Evolutionary conservation across 2,329 filamentous ascomycete species (phyloP).

Genomic region (Didymella sp.): DNA sequence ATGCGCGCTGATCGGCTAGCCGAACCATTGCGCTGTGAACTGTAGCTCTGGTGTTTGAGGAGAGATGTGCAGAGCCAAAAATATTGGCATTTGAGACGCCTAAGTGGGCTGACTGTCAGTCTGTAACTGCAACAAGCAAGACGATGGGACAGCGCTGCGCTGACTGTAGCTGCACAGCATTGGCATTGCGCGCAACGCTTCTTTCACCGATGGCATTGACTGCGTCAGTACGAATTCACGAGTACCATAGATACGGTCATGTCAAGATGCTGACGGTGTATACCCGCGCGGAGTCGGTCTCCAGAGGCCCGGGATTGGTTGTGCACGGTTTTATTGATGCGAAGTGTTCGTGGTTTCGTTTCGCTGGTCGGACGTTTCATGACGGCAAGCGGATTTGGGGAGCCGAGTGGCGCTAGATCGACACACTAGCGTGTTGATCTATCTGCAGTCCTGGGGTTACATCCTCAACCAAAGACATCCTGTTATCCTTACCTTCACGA

Average conservation of each 20-base stretch:
- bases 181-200: constrained; percentile 1
- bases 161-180: constrained; percentile 1
- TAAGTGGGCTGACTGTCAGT: constrained; percentile 11
- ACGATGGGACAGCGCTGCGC: background rate
- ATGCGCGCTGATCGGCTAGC: constrained; percentile 11
- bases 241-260: constrained; percentile 2
- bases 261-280: constrained; percentile 7
- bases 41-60: constrained; percentile 16
- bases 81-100: constrained; percentile 9
- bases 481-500: background rate
- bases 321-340: constrained; percentile 2
- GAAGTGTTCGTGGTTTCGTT: constrained; percentile 19
- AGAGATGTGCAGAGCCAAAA: constrained; percentile 5
- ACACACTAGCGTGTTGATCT: constrained; percentile 8
- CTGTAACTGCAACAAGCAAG: constrained; percentile 10
- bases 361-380: constrained; percentile 16
- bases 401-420: constrained; percentile 18
- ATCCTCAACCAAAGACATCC: background rate
- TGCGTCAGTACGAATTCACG: constrained; percentile 10
- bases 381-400: constrained; percentile 17
- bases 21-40: background rate
- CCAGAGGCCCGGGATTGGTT: constrained; percentile 11
- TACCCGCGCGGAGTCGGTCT: constrained; percentile 2
- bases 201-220: background rate
- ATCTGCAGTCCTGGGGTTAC: background rate